Conservation (phyloP, 495 filamentous ascomycete species). For the Aspergillus carlsbadensis region DNA sequence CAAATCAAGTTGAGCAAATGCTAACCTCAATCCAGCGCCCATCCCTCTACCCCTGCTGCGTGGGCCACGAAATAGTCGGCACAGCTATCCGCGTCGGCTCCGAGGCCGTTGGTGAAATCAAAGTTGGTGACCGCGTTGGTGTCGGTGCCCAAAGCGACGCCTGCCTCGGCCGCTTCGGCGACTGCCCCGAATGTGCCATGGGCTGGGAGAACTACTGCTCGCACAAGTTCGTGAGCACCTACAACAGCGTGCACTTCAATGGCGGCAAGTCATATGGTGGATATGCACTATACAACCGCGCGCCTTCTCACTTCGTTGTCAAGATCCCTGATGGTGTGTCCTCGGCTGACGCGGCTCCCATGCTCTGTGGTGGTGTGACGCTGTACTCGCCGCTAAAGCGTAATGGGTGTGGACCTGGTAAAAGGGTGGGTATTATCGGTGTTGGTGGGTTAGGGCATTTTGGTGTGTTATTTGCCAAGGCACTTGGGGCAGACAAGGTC, state of each 20-base stretch:
- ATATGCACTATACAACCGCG: slow-evolving; percentile 73
- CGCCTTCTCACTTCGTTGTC: slow-evolving; percentile 70
- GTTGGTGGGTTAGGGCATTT: slow-evolving; percentile 81
- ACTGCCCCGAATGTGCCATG: slow-evolving; percentile 68
- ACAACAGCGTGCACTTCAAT: slow-evolving; percentile 44
- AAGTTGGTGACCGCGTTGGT: slow-evolving; percentile 84
- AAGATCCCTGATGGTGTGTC: slow-evolving; percentile 71
- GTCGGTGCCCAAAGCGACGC: slow-evolving; percentile 79
- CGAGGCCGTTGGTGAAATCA: slow-evolving; percentile 61
- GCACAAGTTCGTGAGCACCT: slow-evolving; percentile 50
- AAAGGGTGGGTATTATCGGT: slow-evolving; percentile 79
- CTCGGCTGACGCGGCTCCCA: slow-evolving; percentile 66
- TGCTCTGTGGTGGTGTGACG: slow-evolving; percentile 84
- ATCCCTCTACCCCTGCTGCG: slow-evolving; percentile 67
- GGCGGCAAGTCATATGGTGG: slow-evolving; percentile 62
- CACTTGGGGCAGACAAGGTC: slow-evolving; percentile 73
- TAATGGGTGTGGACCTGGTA: slow-evolving; percentile 76
- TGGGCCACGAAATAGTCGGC: slow-evolving; percentile 86
- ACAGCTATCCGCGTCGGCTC: slow-evolving; percentile 71
- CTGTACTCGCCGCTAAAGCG: slow-evolving; percentile 72
- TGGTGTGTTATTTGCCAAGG: slow-evolving; percentile 58
- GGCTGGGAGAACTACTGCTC: slow-evolving; percentile 68
- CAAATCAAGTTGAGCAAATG: too few relatives aligned
- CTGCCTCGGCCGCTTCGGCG: slow-evolving; percentile 58
- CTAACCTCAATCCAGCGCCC: slow-evolving; percentile 30